Conservation (phyloP, 75 land plant genomes). For the Sequoiadendron giganteum region DNA sequence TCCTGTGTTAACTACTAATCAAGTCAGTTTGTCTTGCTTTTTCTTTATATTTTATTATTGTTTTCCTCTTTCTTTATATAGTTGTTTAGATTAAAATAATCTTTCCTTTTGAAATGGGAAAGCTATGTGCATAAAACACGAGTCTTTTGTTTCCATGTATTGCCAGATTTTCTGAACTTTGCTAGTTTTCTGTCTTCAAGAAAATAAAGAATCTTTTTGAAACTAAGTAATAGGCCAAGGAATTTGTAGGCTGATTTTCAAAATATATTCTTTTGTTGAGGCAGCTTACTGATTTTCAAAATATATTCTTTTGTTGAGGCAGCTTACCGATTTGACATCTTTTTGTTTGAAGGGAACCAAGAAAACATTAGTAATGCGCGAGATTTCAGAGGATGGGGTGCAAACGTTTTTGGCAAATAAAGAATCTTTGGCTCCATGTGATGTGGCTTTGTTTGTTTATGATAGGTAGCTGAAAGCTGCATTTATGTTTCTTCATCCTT, state of each 20-base stretch:
- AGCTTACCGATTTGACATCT: neutral
- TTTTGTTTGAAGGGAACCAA: conserved; percentile 34
- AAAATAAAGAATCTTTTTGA: neutral
- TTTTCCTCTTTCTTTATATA: neutral
- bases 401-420: conserved; percentile 45
- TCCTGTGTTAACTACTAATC: neutral
- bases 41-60: too few species aligned
- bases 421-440: conserved; percentile 93
- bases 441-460: conserved; percentile 89
- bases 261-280: neutral
- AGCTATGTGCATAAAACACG: neutral
- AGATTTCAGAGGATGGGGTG: conserved; percentile 74
- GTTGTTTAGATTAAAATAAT: neutral
- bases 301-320: neutral
- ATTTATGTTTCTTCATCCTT: neutral
- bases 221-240: neutral
- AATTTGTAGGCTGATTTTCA: neutral
- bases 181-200: neutral
- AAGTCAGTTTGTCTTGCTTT: too few species aligned
- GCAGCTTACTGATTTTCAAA: neutral
- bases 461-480: conserved; percentile 61
- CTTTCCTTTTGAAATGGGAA: neutral
- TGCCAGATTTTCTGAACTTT: neutral
- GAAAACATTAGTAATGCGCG: conserved; percentile 71
- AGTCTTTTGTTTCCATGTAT: neutral